phyloP scores from a whole-genome alignment of 2,329 filamentous ascomycete genomes.

The Alternaria angustiovoidea region DNA sequence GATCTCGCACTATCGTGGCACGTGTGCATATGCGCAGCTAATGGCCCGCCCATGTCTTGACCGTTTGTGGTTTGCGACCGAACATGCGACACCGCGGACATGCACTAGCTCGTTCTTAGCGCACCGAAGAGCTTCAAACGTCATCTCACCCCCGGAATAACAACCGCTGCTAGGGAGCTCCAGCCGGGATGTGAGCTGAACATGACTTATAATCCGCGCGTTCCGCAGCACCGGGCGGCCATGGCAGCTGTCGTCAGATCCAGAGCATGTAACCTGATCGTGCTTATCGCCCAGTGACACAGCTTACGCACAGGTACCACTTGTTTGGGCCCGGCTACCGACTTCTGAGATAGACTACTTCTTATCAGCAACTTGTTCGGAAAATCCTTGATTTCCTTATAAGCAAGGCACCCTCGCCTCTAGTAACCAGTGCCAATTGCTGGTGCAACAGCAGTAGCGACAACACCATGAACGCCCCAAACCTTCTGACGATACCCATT shows the following conservation, averaged over 20 bases:
- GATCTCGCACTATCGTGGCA: conserved; percentile 15
- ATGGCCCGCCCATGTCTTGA: conserved; percentile 13
- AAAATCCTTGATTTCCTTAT: conserved; percentile 1
- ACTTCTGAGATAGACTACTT: conserved; percentile 4
- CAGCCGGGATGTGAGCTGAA: conserved; percentile 4
- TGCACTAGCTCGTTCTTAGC: conserved; percentile 8
- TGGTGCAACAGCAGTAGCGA: conserved; percentile 12
- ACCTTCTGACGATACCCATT: conserved; percentile 41
- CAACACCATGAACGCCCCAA: conserved; percentile 26
- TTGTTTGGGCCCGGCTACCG: background rate
- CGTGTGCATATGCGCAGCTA: conserved; percentile 20
- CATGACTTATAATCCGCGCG: conserved; percentile 13
- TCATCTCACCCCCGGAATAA: conserved; percentile 11
- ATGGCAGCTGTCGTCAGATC: conserved; percentile 10
- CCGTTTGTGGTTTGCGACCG: background rate
- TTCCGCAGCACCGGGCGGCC: conserved; percentile 7
- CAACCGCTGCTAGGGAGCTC: conserved; percentile 4
- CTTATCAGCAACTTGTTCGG: conserved; percentile 5
- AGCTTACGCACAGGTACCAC: conserved; percentile 2
- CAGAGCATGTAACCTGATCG: conserved; percentile 3
- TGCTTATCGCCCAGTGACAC: conserved; percentile 6
- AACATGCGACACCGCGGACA: conserved; percentile 4
- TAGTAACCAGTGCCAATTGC: conserved; percentile 9
- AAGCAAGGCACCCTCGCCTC: conserved; percentile 8
- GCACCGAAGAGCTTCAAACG: conserved; percentile 8